Evolutionary conservation across 495 filamentous ascomycete genomes (phyloP).

Genomic region (Penicillium canescens): DNA sequence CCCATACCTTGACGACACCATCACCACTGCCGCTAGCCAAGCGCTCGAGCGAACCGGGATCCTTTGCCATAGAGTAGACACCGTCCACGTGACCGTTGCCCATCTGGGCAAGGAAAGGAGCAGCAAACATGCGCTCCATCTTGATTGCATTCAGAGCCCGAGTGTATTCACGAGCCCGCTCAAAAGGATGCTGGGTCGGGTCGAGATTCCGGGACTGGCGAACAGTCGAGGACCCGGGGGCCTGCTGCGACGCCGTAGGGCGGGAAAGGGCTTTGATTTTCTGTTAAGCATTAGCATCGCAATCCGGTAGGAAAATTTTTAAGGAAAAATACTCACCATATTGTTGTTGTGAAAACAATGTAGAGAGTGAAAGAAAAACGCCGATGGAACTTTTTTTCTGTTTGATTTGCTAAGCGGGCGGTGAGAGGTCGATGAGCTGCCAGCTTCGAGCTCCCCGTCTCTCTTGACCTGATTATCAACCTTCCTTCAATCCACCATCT

Average conservation of each 20-base stretch:
- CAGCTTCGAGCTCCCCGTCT: constrained; percentile 36
- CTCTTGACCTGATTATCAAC: constrained; percentile 21
- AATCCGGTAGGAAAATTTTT: background rate
- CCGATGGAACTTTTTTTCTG: constrained; percentile 32
- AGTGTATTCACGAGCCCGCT: constrained; percentile 89
- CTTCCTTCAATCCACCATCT: constrained; percentile 18
- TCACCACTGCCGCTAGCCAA: constrained; percentile 82
- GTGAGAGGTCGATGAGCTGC: constrained; percentile 27
- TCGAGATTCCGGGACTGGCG: constrained; percentile 85
- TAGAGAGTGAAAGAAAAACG: constrained; percentile 13
- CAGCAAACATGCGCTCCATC: constrained; percentile 92
- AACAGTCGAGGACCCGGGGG: constrained; percentile 72
- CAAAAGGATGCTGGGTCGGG: constrained; percentile 91
- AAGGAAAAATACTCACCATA: constrained; percentile 22
- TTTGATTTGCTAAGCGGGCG: constrained; percentile 36
- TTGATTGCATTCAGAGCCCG: constrained; percentile 89
- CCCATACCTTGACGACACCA: constrained; percentile 93
- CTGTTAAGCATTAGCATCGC: constrained; percentile 36
- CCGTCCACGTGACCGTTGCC: constrained; percentile 93
- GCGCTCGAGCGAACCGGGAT: constrained; percentile 64
- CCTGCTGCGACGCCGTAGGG: constrained; percentile 71
- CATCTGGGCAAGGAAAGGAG: constrained; percentile 86
- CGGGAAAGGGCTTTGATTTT: constrained; percentile 94
- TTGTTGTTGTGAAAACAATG: constrained; percentile 11
- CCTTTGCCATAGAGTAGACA: constrained; percentile 74